A percentile compares a stretch with the other conserved stretches of the same genome.
phyloP scores from a whole-genome alignment of 306 rosid species.

The Crotalaria pallida region DNA sequence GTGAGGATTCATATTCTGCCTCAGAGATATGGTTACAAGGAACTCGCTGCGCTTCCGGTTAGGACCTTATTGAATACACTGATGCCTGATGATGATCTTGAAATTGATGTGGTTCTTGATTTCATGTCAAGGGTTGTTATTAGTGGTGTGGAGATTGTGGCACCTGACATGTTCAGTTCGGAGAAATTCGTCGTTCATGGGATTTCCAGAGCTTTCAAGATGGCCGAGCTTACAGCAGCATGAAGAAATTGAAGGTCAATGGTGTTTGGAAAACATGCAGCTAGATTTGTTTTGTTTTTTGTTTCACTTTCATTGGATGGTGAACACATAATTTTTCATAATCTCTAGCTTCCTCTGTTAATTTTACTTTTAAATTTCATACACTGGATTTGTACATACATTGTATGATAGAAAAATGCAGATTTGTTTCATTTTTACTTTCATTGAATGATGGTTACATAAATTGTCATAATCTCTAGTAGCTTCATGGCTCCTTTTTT shows the following conservation, averaged over 20 bases:
- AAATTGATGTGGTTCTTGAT: slow-evolving; percentile 31
- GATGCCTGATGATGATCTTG: slow-evolving; percentile 34
- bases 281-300: too few species aligned
- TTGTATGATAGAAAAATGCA: not conserved
- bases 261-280: too few species aligned
- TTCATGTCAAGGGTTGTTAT: slow-evolving; percentile 35
- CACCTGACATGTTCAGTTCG: slow-evolving; percentile 48
- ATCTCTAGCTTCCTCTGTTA: too few species aligned
- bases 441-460: not conserved
- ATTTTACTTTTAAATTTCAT: too few species aligned
- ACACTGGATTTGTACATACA: not conserved
- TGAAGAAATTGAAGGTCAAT: slow-evolving; percentile 2
- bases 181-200: slow-evolving; percentile 63
- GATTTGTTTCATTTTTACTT: not conserved
- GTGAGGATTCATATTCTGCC: slow-evolving; percentile 75
- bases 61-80: slow-evolving; percentile 42
- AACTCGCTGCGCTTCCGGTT: slow-evolving; percentile 39
- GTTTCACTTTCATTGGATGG: too few species aligned
- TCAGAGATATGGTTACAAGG: slow-evolving; percentile 36
- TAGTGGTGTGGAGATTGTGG: slow-evolving; percentile 53
- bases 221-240: not conserved
- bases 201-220: slow-evolving; percentile 52
- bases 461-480: not conserved
- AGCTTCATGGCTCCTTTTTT: not conserved
- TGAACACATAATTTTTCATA: too few species aligned